Evolutionary conservation across 257 asterid species (phyloP), one percentile per base, ranked within the genome.

Genomic region (Salvia splendens): DNA sequence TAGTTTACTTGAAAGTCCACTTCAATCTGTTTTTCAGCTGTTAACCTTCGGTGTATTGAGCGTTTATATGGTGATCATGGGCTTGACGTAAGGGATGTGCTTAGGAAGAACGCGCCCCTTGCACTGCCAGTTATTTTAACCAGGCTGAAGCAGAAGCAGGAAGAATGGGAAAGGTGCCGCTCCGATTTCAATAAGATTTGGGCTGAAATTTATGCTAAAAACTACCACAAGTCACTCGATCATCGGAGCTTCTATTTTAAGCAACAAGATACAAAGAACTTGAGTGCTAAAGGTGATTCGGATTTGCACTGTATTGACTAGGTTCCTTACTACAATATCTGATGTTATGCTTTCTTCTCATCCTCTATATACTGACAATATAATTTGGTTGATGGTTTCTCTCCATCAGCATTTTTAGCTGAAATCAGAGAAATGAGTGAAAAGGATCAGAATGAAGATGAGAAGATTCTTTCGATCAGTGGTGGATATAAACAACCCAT

Each of bases 1-100:
- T 11, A 16, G 59, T 71, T 71, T 48, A 77, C 12, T 43, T 28
- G 17, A 43, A 38, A 66, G 41, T 60, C 53, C 61, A 5, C 62
- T 70, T 76, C 72, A 66, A 20, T 69, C 71, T 30, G 45, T 51
- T 71, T 47, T 59, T 15, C 73, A 91, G 99, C 95, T 84, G 87
- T 91, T 43, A 73, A 87, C 78, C 85, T 88, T 57, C 85, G 99
- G 78, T 94, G 97, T 85, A 91, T 94, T 72, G 99, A 94, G 70
- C 96, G 96, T 56, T 77, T 94, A 68, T 94, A 94, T 54, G 99
- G 96, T 71, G 99, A 94, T 79, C 99, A 94, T 69, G 99, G 99
- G 70, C 97, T 91, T 78, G 99, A 94, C 55, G 97, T 94, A 63
- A 81, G 90, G 89, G 96, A 94, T 79, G 88, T 94, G 36, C 82